Percentiles rank a stretch among this genome's conserved stretches.
Evolutionary conservation across 768 basidiomycete species (phyloP).

Genomic region (Tremella yokohamensis): DNA sequence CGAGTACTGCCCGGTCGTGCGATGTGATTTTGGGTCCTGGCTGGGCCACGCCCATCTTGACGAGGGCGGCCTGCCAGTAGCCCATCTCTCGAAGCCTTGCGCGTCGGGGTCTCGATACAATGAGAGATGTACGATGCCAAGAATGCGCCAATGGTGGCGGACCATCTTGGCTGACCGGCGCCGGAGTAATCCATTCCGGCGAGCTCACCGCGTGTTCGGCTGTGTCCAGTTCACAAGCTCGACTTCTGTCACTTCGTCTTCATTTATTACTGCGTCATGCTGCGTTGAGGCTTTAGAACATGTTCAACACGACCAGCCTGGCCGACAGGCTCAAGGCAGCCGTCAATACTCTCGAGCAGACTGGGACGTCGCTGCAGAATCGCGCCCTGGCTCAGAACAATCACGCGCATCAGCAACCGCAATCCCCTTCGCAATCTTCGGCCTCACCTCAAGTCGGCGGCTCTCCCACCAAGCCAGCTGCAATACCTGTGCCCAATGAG

Average conservation of each 20-base stretch:
- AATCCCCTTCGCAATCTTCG: neutral
- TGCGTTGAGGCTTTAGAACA: neutral
- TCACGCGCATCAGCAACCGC: neutral
- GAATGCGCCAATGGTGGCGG: neutral
- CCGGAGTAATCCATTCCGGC: too few species aligned
- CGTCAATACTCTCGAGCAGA: slow-evolving; percentile 39
- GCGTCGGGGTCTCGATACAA: neutral
- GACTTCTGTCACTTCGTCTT: neutral
- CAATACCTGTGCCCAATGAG: neutral
- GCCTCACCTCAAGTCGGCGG: neutral
- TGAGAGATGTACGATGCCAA: slow-evolving; percentile 13
- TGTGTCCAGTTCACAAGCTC: too few species aligned
- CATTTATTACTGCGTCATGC: neutral
- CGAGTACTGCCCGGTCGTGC: slow-evolving; percentile 91
- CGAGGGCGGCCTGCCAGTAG: slow-evolving; percentile 28
- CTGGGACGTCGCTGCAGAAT: slow-evolving; percentile 35
- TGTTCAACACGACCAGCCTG: slow-evolving; percentile 9
- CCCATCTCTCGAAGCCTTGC: slow-evolving; percentile 27
- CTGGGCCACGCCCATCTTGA: slow-evolving; percentile 48
- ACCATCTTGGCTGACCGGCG: too few species aligned
- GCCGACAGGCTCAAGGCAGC: slow-evolving; percentile 39
- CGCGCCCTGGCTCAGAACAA: slow-evolving; percentile 17
- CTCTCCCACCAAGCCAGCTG: slow-evolving; percentile 15
- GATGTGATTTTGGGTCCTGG: slow-evolving; percentile 75
- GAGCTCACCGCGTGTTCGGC: too few species aligned